Evolutionary conservation across 2,329 filamentous ascomycete species (phyloP), one percentile per base, ranked within the genome.

Genomic region (Diaporthe sp.): DNA sequence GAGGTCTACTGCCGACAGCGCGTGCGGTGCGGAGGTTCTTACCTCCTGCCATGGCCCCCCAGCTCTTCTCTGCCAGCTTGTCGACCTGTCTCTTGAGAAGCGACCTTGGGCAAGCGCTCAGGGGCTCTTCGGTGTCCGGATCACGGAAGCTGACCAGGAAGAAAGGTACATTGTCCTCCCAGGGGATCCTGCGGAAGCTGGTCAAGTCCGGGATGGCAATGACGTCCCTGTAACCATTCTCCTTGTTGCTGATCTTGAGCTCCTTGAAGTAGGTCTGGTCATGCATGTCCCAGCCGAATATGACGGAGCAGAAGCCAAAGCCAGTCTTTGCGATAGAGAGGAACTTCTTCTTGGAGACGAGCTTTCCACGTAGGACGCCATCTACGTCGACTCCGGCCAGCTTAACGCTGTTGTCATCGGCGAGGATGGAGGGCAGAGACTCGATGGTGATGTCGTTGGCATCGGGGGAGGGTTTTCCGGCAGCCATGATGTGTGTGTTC

Each of bases 271-370:
- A 98, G 15, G 95, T 97, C 86, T 92, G 89, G 81, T 98, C 96
- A 84, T 98, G 95, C 95, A 98, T 97, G 84, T 98, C 95, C 96
- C 96, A 98, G 82, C 96, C 95, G 80, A 97, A 98, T 77, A 98
- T 92, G 78, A 98, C 95, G 28, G 94, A 97, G 87, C 96, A 98
- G 87, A 98, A 98, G 71, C 95, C 96, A 79, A 98, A 98, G 69
- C 95, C 96, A 58, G 91, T 89, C 55, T 90, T 84, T n/a, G 92
- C 93, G 71, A 98, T 90, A 40, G 94, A 95, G 50, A 98, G 87
- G 84, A 98, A 98, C 86, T 98, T 98, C 82, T 93, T 93, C 88
- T 97, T 97, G 79, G 95, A 95, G 84, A 98, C 92, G 76, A 98
- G 89, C 86, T 98, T 98, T 79, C 95, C 95, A 73, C 95, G 94